Percentiles rank a stretch among this genome's conserved stretches.
Evolutionary conservation across 2,329 filamentous ascomycete species (phyloP).

Genomic region (Chaetomium sp.): DNA sequence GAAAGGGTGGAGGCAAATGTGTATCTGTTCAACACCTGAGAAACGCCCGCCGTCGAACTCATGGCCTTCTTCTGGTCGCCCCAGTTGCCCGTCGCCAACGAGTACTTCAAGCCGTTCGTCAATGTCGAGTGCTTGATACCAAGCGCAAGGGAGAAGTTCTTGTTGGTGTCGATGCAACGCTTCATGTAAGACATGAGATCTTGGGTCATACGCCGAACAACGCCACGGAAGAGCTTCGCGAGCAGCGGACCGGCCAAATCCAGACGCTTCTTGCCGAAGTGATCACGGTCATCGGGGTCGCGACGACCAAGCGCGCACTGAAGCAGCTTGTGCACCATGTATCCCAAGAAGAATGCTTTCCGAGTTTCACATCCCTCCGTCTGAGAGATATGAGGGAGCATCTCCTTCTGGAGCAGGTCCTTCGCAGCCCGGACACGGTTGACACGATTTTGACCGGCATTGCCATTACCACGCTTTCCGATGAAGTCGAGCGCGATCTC

Average conservation of each 20-base stretch:
- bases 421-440: slow-evolving; percentile 87
- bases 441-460: slow-evolving; percentile 68
- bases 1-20: slow-evolving; percentile 95
- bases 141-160: slow-evolving; percentile 83
- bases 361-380: slow-evolving; percentile 88
- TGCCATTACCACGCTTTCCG: slow-evolving; percentile 73
- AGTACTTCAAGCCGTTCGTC: slow-evolving; percentile 93
- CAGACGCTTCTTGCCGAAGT: slow-evolving; percentile 97
- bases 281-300: slow-evolving; percentile 94
- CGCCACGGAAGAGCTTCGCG: slow-evolving; percentile 89
- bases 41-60: slow-evolving; percentile 91
- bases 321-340: slow-evolving; percentile 95
- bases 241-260: slow-evolving; percentile 91
- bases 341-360: slow-evolving; percentile 96
- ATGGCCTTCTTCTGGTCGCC: slow-evolving; percentile 98
- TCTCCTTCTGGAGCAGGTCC: slow-evolving; percentile 95
- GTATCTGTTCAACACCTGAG: slow-evolving; percentile 95
- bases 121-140: slow-evolving; percentile 88
- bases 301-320: slow-evolving; percentile 89
- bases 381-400: slow-evolving; percentile 93
- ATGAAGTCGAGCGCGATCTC: slow-evolving; percentile 94
- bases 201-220: slow-evolving; percentile 84
- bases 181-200: slow-evolving; percentile 89
- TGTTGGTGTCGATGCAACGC: slow-evolving; percentile 80
- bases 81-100: slow-evolving; percentile 96